Evolutionary conservation across 2,329 filamentous ascomycete genomes (phyloP).

Genomic region (Xylariaceae sp.): DNA sequence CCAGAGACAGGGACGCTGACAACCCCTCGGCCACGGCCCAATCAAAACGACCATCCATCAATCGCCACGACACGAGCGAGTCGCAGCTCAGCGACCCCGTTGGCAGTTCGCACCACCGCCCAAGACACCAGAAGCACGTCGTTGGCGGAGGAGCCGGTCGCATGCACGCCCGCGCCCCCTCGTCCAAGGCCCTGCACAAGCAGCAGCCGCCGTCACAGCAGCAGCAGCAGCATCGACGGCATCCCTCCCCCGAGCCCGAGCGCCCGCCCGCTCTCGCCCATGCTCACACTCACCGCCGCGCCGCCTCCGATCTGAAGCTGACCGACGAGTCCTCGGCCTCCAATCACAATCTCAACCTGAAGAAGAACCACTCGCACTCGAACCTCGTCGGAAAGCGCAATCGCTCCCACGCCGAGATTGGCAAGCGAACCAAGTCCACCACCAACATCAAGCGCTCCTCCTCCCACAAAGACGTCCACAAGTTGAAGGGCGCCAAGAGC

Average conservation of each 20-base stretch:
- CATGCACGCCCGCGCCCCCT: conserved; percentile 44
- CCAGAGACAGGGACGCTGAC: conserved; percentile 36
- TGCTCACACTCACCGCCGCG: conserved; percentile 35
- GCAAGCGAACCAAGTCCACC: conserved; percentile 42
- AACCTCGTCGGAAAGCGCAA: conserved; percentile 44
- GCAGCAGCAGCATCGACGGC: conserved; percentile 35
- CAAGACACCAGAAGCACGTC: conserved; percentile 34
- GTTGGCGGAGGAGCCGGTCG: conserved; percentile 37
- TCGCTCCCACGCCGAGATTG: conserved; percentile 49
- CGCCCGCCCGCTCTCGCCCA: conserved; percentile 24
- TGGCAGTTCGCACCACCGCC: conserved; percentile 24
- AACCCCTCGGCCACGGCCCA: conserved; percentile 42
- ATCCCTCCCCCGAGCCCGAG: conserved; percentile 36
- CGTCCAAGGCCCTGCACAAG: conserved; percentile 45
- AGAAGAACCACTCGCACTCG: conserved; percentile 47
- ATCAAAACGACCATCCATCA: conserved; percentile 44
- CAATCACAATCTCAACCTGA: conserved; percentile 24
- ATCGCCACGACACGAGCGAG: conserved; percentile 28
- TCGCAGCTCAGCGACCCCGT: conserved; percentile 28
- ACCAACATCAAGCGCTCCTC: conserved; percentile 46
- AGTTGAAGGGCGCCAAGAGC: conserved; percentile 35
- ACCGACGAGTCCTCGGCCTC: conserved; percentile 23
- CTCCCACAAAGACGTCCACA: conserved; percentile 41
- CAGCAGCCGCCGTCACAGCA: conserved; percentile 23
- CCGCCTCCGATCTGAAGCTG: conserved; percentile 44